Base-by-base conservation (phyloP, 495 filamentous ascomycete species). In the Jackrogersella multiformis region DNA sequence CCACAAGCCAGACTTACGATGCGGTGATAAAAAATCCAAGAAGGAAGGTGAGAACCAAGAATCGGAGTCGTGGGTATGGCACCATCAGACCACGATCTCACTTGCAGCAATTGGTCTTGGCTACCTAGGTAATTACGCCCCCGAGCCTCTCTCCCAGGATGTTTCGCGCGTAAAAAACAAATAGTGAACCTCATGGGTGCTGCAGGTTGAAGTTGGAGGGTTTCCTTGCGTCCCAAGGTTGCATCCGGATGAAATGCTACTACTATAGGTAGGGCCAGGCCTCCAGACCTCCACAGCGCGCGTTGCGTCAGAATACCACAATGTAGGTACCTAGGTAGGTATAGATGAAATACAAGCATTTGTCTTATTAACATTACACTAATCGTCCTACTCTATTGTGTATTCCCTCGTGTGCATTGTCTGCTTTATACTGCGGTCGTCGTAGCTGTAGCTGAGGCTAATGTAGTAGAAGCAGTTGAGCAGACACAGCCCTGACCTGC, bases 401-500 rank as follows among this genome's bases (percentile, higher is more conserved):
- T 20, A 0, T 1, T 20, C 0, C 4, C 8, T 53, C 5, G 23
- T 15, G 7, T 53, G 12, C 20, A 36, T 53, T 24, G 10, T 30
- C 21, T n/a, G 9, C 7, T 32, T 41, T 32, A 62, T 16, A n/a
- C 30, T 13, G 42, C 30, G 9, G 48, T 44, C 1, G 57, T 48
- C 2, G 56, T 69, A 41, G 68, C 9, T 23, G 61, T 57, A 16
- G 41, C 52, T 38, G 49, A 12, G 46, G 56, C 53, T 34, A 59
- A 36, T 2, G 54, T 44, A 34, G 81, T 76, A 13, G 81, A 75
- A 32, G 45, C 73, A 21, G 69, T 77, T 12, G 75, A 74, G 68
- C 84, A 86, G 18, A 82, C 77, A 57, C 83, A 86, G 4, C 68
- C 71, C 36, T 66, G 61, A 54, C 75, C 79, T 3, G 80, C 66